These are phyloP conservation scores for Melampsora occidentalis DNA, from an alignment of 1,284 basidiomycete genomes.

Conservation along the genomic window DNA sequence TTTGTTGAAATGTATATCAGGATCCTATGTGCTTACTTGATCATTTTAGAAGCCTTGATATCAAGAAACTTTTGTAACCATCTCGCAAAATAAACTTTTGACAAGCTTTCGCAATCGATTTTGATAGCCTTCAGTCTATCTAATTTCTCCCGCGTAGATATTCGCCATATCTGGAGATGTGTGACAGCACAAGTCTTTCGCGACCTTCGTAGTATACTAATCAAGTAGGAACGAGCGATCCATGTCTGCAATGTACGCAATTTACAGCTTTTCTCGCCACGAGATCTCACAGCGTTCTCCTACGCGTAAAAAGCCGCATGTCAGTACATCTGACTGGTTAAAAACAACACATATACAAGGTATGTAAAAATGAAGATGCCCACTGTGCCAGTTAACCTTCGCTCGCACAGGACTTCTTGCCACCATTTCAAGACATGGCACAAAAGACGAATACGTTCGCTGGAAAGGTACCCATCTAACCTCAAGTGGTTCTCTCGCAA, in stretches of 20 bases:
- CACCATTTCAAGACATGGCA: neutral
- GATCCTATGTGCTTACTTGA: neutral
- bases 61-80: conserved; percentile 26
- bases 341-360: conserved; percentile 1
- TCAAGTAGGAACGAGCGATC: neutral
- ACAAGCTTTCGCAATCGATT: neutral
- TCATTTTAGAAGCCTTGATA: conserved; percentile 20
- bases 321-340: neutral
- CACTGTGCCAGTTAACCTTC: neutral
- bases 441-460: neutral
- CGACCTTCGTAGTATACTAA: neutral
- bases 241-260: neutral
- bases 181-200: neutral
- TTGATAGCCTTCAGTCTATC: neutral
- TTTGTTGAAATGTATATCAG: neutral
- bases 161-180: conserved; percentile 5
- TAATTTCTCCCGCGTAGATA: neutral
- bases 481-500: neutral
- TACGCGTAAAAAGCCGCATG: neutral
- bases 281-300: conserved; percentile 1
- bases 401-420: neutral
- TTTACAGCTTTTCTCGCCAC: neutral
- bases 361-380: neutral
- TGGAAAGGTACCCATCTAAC: neutral
- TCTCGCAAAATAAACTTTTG: neutral